Percentiles rank a stretch among this genome's conserved stretches.
These are phyloP conservation scores for Colletotrichum sp. DNA, from an alignment of 2,329 filamentous ascomycete genomes.

Conservation along the genomic window DNA sequence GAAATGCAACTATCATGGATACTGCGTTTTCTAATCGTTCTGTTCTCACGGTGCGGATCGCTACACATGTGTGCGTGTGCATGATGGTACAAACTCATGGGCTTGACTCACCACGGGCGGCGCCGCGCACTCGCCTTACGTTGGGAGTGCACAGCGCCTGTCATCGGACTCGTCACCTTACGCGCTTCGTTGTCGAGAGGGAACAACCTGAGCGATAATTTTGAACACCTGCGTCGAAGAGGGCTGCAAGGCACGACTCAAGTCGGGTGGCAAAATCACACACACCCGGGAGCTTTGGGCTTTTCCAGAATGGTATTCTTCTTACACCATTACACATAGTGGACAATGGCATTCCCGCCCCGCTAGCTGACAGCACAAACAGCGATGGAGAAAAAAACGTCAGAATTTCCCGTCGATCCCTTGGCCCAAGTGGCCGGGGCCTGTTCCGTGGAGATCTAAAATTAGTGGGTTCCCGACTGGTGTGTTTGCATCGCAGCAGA, in stretches of 20 bases:
- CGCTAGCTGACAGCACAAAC: neutral
- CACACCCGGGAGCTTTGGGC: no score
- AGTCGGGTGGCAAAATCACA: neutral
- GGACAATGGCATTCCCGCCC: neutral
- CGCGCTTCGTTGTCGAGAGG: neutral
- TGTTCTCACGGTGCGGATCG: neutral
- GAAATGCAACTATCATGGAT: neutral
- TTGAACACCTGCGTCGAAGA: neutral
- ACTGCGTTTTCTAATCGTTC: neutral
- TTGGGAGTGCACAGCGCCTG: neutral
- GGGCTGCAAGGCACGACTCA: neutral
- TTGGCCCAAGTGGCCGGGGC: neutral
- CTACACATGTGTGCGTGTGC: neutral
- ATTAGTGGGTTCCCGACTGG: neutral
- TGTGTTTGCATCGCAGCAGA: neutral
- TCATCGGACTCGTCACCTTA: neutral
- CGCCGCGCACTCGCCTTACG: neutral
- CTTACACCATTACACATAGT: neutral
- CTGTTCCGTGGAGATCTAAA: slow-evolving; percentile 9
- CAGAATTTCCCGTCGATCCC: neutral
- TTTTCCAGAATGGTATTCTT: neutral
- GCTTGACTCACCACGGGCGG: neutral
- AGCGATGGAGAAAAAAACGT: neutral
- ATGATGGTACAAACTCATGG: neutral
- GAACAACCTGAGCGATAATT: neutral